A percentile compares a stretch with the other conserved stretches of the same genome.
These are phyloP conservation scores for Paracamarosporium sp. DNA, from an alignment of 2,329 filamentous ascomycete species.

Conservation along the genomic window DNA sequence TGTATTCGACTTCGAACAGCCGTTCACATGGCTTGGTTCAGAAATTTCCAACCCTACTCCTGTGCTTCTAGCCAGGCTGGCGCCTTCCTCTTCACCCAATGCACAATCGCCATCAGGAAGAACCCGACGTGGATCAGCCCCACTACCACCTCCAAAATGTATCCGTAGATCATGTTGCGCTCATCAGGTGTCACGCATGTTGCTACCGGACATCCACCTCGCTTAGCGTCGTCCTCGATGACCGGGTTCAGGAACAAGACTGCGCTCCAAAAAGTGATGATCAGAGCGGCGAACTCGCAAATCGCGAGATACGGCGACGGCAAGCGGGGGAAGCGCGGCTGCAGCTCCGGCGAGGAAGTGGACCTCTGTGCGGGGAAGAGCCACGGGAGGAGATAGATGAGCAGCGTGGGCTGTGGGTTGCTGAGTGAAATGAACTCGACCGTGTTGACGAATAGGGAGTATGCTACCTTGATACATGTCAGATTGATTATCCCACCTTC, in stretches of 20 bases:
- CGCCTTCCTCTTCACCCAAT: neutral
- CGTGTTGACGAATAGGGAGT: neutral
- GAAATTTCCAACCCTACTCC: neutral
- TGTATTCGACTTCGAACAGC: neutral
- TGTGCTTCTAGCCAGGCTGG: neutral
- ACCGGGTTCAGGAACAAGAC: neutral
- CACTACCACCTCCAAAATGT: neutral
- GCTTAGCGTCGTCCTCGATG: neutral
- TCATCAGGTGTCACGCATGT: neutral
- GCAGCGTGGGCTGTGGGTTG: constrained; percentile 1
- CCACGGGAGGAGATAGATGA: neutral
- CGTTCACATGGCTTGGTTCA: neutral
- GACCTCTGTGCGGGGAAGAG: neutral
- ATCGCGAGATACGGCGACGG: neutral
- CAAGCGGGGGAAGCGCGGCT: neutral
- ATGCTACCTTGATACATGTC: neutral
- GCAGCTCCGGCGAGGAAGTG: neutral
- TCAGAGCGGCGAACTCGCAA: neutral
- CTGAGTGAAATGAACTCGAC: neutral
- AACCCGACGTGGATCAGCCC: neutral
- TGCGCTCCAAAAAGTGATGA: neutral
- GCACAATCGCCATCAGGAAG: neutral
- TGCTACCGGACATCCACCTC: neutral
- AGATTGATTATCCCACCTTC: neutral
- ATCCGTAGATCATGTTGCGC: neutral